Conservation (phyloP, 2,329 filamentous ascomycete species). For the Neofusicoccum ribis region DNA sequence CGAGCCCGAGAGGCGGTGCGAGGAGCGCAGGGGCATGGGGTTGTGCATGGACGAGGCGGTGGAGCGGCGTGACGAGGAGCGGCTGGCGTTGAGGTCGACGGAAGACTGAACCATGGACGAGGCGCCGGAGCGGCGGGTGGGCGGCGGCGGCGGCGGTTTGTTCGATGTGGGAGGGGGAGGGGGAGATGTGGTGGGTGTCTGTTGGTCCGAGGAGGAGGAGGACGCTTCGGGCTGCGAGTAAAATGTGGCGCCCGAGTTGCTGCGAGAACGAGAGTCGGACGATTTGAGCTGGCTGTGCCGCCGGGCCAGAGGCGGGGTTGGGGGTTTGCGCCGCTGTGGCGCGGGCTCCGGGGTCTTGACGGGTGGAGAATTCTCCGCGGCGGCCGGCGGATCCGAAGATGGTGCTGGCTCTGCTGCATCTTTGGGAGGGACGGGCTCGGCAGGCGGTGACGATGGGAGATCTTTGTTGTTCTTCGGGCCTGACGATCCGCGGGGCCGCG, state of each 20-base stretch:
- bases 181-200: background rate
- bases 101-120: background rate
- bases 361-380: background rate
- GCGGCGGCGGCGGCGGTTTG: slow-evolving; percentile 15
- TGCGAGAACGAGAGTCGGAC: slow-evolving; percentile 31
- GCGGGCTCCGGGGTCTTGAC: slow-evolving; percentile 11
- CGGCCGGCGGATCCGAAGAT: background rate
- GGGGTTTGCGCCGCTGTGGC: slow-evolving; percentile 25
- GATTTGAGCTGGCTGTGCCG: slow-evolving; percentile 37
- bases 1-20: slow-evolving; percentile 12
- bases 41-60: slow-evolving; percentile 15
- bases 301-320: slow-evolving; percentile 31
- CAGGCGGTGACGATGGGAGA: background rate
- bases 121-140: slow-evolving; percentile 16
- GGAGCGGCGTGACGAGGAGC: slow-evolving; percentile 16
- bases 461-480: slow-evolving; percentile 1
- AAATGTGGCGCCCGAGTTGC: slow-evolving; percentile 37
- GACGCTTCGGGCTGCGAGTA: slow-evolving; percentile 31
- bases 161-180: background rate
- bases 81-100: background rate
- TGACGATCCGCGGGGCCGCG: slow-evolving; percentile 41
- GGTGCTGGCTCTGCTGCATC: background rate
- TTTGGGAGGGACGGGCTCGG: slow-evolving; percentile 22
- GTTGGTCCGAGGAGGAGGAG: background rate
- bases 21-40: background rate